These are phyloP conservation scores for Lanmaoa pseudosensibilis DNA, from an alignment of 768 basidiomycete species.

Conservation along the genomic window DNA sequence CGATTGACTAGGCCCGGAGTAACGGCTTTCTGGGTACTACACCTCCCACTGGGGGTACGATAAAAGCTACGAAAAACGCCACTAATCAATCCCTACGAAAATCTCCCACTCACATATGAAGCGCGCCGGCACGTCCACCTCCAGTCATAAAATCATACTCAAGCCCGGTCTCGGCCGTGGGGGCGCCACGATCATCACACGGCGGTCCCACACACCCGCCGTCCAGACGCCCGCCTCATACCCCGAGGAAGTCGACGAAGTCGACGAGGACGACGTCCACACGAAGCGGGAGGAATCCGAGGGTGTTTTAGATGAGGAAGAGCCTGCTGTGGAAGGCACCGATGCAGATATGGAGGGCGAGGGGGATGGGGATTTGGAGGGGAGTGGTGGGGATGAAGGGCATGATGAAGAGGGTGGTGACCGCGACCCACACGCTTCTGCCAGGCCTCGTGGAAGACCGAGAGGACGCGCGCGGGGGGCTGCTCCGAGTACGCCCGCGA, in stretches of 20 bases:
- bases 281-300: slow-evolving; percentile 34
- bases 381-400: slow-evolving; percentile 31
- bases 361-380: slow-evolving; percentile 32
- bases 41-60: not conserved
- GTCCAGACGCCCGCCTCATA: slow-evolving; percentile 17
- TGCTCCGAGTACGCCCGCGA: slow-evolving; percentile 29
- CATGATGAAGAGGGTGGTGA: slow-evolving; percentile 37
- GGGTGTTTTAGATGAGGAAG: slow-evolving; percentile 33
- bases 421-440: slow-evolving; percentile 33
- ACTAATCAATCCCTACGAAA: not conserved
- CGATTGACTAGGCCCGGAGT: not conserved
- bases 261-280: slow-evolving; percentile 27
- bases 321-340: slow-evolving; percentile 26
- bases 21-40: not conserved
- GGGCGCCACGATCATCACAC: slow-evolving; percentile 26
- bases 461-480: slow-evolving; percentile 38
- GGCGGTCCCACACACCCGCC: slow-evolving; percentile 24
- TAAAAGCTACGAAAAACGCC: not conserved
- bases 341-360: slow-evolving; percentile 29
- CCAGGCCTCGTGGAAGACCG: slow-evolving; percentile 39
- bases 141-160: slow-evolving; percentile 40
- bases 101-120: slow-evolving; percentile 17
- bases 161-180: slow-evolving; percentile 38
- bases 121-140: slow-evolving; percentile 20
- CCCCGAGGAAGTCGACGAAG: slow-evolving; percentile 22